phyloP scores from a whole-genome alignment of 805 yeast genomes.

The Kuraishia capsulata region DNA sequence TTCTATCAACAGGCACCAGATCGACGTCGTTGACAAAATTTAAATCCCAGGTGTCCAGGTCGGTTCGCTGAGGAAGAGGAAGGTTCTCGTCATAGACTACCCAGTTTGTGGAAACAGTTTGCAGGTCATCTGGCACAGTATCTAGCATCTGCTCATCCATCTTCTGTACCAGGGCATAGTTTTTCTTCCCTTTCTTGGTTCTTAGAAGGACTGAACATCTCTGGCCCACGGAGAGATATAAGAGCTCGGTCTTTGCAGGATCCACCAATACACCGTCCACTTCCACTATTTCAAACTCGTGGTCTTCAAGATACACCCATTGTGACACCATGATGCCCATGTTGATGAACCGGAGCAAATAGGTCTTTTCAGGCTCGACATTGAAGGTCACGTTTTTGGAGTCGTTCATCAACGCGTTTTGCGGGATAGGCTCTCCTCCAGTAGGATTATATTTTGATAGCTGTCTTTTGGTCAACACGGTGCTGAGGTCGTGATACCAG shows the following conservation, averaged over 20 bases:
- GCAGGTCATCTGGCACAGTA: slow-evolving; percentile 49
- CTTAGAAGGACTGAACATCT: slow-evolving; percentile 73
- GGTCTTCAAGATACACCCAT: slow-evolving; percentile 83
- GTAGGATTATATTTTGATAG: slow-evolving; percentile 79
- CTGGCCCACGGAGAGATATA: slow-evolving; percentile 87
- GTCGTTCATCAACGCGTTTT: slow-evolving; percentile 70
- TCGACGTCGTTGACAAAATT: slow-evolving; percentile 30
- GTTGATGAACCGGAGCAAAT: slow-evolving; percentile 71
- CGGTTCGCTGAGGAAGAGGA: slow-evolving; percentile 40
- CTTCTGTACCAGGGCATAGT: slow-evolving; percentile 53
- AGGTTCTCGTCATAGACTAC: slow-evolving; percentile 36
- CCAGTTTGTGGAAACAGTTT: slow-evolving; percentile 44
- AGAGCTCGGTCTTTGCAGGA: slow-evolving; percentile 55
- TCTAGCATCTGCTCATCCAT: slow-evolving; percentile 66
- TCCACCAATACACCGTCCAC: slow-evolving; percentile 88
- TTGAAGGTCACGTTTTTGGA: slow-evolving; percentile 68
- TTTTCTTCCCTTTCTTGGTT: slow-evolving; percentile 38
- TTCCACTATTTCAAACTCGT: slow-evolving; percentile 77
- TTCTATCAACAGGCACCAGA: slow-evolving; percentile 28
- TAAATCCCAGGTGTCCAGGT: slow-evolving; percentile 35
- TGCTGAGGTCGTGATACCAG: slow-evolving; percentile 73
- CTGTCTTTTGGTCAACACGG: slow-evolving; percentile 45
- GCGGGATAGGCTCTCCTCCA: slow-evolving; percentile 97
- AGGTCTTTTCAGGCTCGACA: slow-evolving; percentile 81
- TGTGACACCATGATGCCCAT: slow-evolving; percentile 90